phyloP scores from a whole-genome alignment of 306 rosid genomes.

The Calophaca sinica region DNA sequence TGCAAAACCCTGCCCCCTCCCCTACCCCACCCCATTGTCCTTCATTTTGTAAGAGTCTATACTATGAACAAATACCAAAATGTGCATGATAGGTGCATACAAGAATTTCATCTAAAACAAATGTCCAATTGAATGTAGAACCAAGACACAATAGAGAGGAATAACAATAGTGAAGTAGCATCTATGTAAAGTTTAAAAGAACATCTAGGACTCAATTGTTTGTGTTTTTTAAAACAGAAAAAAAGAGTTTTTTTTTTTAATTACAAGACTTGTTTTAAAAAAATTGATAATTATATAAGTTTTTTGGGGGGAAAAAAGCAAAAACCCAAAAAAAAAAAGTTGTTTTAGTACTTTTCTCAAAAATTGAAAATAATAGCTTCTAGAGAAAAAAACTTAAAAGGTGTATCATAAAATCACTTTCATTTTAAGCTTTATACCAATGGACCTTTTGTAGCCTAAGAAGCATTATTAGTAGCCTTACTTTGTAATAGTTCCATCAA shows the following conservation, averaged over 20 bases:
- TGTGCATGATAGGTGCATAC: slow-evolving; percentile 11
- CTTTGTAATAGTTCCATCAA: slow-evolving; percentile 99
- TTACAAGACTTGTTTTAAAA: too few species aligned
- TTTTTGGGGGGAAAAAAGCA: too few species aligned
- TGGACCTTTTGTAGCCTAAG: slow-evolving; percentile 35
- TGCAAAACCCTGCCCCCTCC: too few species aligned
- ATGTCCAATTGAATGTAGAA: slow-evolving; percentile 28
- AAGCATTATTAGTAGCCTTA: slow-evolving; percentile 54
- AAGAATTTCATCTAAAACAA: slow-evolving; percentile 26
- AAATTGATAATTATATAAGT: too few species aligned
- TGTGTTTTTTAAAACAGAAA: not conserved
- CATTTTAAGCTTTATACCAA: not conserved
- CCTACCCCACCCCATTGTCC: not conserved
- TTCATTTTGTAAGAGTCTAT: slow-evolving; percentile 22
- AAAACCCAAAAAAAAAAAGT: too few species aligned
- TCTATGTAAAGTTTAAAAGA: slow-evolving; percentile 34
- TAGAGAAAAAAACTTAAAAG: not conserved
- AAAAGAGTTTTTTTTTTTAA: too few species aligned
- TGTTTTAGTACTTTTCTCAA: too few species aligned
- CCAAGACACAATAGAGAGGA: slow-evolving; percentile 25
- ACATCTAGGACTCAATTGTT: not conserved
- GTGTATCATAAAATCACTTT: slow-evolving; percentile 8
- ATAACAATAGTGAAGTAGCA: slow-evolving; percentile 24
- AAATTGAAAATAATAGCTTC: not conserved
- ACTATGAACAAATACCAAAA: slow-evolving; percentile 12